Conservation (phyloP, 352 stramenopile species). For the Globisporangium mamillatum region DNA sequence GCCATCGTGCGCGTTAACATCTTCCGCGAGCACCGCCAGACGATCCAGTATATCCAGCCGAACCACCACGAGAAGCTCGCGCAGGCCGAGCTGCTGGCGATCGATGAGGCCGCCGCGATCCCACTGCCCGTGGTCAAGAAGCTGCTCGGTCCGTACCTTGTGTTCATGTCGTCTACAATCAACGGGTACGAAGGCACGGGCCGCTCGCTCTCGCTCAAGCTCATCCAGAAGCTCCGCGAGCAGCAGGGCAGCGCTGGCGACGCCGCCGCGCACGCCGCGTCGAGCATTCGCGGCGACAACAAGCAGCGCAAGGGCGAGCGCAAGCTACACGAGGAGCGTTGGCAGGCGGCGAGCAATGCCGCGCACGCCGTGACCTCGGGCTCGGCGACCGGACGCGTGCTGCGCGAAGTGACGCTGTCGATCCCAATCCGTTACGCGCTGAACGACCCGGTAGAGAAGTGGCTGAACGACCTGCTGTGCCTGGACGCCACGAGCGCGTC, state of each 20-base stretch:
- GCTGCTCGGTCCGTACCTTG: slow-evolving; percentile 95
- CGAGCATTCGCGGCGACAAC: slow-evolving; percentile 84
- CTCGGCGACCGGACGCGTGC: slow-evolving; percentile 60
- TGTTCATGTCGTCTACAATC: slow-evolving; percentile 99
- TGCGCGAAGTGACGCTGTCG: slow-evolving; percentile 95
- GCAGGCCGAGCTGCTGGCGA: slow-evolving; percentile 96
- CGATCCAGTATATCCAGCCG: slow-evolving; percentile 96
- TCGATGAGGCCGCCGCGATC: slow-evolving; percentile 99
- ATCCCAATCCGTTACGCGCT: slow-evolving; percentile 97
- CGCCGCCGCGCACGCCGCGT: slow-evolving; percentile 47
- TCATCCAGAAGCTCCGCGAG: slow-evolving; percentile 97
- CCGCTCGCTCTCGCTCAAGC: slow-evolving; percentile 97
- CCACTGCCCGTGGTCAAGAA: slow-evolving; percentile 97
- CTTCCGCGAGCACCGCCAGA: slow-evolving; percentile 96
- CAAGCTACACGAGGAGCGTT: slow-evolving; percentile 97
- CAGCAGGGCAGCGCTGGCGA: slow-evolving; percentile 83
- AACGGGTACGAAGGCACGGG: slow-evolving; percentile 99
- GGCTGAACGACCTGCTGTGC: slow-evolving; percentile 97
- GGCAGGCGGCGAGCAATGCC: slow-evolving; percentile 89
- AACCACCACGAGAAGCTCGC: slow-evolving; percentile 95
- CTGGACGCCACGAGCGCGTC: slow-evolving; percentile 88
- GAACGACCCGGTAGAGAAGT: slow-evolving; percentile 96
- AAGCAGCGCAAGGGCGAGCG: slow-evolving; percentile 94
- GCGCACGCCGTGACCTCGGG: slow-evolving; percentile 58
- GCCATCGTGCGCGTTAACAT: slow-evolving; percentile 96